Evolutionary conservation across 371 early-diverging fungal genomes (phyloP).

Genomic region (Mortierella sp.): DNA sequence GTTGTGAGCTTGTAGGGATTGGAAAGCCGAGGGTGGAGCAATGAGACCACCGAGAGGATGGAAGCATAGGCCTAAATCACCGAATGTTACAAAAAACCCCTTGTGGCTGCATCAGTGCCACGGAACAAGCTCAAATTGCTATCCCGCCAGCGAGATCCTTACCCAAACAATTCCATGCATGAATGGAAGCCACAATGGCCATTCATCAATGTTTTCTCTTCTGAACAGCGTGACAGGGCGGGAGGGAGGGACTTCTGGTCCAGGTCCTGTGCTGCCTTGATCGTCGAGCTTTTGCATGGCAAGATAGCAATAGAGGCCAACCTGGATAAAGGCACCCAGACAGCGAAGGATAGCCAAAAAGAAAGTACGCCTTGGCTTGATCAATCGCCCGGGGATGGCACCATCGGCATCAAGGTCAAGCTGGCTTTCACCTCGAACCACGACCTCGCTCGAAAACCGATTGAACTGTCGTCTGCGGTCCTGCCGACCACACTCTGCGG

Average conservation of each 20-base stretch:
- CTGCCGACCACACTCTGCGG: constrained; percentile 50
- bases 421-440: constrained; percentile 44
- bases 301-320: constrained; percentile 33
- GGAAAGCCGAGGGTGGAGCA: constrained; percentile 49
- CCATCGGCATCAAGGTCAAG: constrained; percentile 25
- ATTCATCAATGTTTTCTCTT: constrained; percentile 30
- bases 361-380: constrained; percentile 52
- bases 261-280: constrained; percentile 9
- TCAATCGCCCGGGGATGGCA: constrained; percentile 13
- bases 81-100: neutral
- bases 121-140: too few relatives aligned
- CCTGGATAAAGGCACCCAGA: constrained; percentile 40
- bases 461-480: constrained; percentile 50
- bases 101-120: too few relatives aligned
- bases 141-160: neutral
- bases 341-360: constrained; percentile 35
- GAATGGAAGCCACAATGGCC: constrained; percentile 52
- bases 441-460: constrained; percentile 50
- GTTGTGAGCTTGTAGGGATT: constrained; percentile 41
- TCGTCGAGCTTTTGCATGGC: constrained; percentile 36
- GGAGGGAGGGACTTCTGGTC: constrained; percentile 9
- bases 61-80: constrained; percentile 38
- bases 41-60: constrained; percentile 44
- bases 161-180: constrained; percentile 56
- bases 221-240: neutral